Percentiles rank a stretch among this genome's conserved stretches.
Conservation (phyloP, 2,329 filamentous ascomycete genomes). For the Alternaria angustiovoidea region DNA sequence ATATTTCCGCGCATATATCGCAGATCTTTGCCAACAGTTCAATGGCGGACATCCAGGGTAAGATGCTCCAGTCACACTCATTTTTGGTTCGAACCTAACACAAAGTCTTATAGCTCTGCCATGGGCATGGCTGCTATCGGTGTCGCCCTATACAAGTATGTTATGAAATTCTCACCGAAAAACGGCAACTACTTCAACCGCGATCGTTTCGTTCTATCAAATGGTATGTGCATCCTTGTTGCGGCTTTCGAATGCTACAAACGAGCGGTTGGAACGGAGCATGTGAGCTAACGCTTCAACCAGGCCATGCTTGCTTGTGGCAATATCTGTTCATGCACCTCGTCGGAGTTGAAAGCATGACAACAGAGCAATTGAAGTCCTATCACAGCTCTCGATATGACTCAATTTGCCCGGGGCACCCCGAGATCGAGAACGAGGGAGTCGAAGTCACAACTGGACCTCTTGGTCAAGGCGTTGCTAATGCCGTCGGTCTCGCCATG, state of each 20-base stretch:
- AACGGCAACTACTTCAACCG: conserved; percentile 67
- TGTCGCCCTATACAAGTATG: conserved; percentile 68
- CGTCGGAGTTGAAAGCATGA: conserved; percentile 62
- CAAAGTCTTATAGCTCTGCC: not conserved
- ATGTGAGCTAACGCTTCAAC: not conserved
- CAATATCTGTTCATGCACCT: conserved; percentile 64
- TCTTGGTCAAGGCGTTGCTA: conserved; percentile 66
- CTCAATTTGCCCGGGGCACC: conserved; percentile 62
- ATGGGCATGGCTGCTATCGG: conserved; percentile 71
- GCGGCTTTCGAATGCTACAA: not conserved
- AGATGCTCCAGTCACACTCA: conserved; percentile 37
- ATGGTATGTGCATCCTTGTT: conserved; percentile 37
- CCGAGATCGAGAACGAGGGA: conserved; percentile 65
- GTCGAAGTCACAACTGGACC: conserved; percentile 68
- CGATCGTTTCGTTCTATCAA: conserved; percentile 69
- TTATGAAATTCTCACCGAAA: conserved; percentile 66
- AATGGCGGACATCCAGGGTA: conserved; percentile 70
- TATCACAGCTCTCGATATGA: conserved; percentile 60
- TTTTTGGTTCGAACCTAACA: not conserved
- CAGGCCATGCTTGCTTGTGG: conserved; percentile 63
- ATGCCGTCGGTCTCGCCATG: conserved; percentile 62
- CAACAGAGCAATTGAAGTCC: conserved; percentile 63
- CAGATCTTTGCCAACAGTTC: conserved; percentile 74
- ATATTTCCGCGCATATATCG: conserved; percentile 39
- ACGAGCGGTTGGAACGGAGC: not conserved